Evolutionary conservation across 2,329 filamentous ascomycete species (phyloP).

Genomic region (Knufia fluminis): DNA sequence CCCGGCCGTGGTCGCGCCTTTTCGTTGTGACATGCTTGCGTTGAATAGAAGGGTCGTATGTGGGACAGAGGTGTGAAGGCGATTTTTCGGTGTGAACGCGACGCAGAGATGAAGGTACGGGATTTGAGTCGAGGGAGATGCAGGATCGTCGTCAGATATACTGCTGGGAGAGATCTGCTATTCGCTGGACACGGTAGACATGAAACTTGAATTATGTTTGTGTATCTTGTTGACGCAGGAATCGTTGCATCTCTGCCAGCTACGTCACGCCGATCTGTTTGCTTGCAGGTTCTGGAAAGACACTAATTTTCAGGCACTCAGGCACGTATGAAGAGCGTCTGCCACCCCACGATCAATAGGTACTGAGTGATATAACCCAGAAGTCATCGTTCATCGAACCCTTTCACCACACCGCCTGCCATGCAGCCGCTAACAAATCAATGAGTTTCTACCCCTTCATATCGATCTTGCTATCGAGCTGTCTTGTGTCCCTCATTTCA

Average conservation of each 20-base stretch:
- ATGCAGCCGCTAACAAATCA: too few relatives aligned
- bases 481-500: conserved; percentile 37
- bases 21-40: conserved; percentile 22
- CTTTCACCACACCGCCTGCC: too few relatives aligned
- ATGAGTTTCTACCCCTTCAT: too few relatives aligned
- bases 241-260: background rate
- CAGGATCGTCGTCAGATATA: too few relatives aligned
- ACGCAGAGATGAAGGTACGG: background rate
- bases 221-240: background rate
- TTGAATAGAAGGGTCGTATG: too few relatives aligned
- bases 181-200: background rate
- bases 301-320: too few relatives aligned
- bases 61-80: background rate
- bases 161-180: background rate
- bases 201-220: background rate
- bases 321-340: too few relatives aligned
- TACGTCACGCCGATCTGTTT: background rate
- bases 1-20: conserved; percentile 15
- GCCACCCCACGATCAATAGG: too few relatives aligned
- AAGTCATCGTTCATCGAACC: too few relatives aligned
- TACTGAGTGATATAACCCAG: too few relatives aligned
- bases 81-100: background rate
- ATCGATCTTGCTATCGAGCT: conserved; percentile 31
- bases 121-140: too few relatives aligned
- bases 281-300: background rate